These are phyloP conservation scores for Ophiognomonia clavigignenti-juglandacearum DNA, from an alignment of 2,329 filamentous ascomycete species.

Conservation along the genomic window DNA sequence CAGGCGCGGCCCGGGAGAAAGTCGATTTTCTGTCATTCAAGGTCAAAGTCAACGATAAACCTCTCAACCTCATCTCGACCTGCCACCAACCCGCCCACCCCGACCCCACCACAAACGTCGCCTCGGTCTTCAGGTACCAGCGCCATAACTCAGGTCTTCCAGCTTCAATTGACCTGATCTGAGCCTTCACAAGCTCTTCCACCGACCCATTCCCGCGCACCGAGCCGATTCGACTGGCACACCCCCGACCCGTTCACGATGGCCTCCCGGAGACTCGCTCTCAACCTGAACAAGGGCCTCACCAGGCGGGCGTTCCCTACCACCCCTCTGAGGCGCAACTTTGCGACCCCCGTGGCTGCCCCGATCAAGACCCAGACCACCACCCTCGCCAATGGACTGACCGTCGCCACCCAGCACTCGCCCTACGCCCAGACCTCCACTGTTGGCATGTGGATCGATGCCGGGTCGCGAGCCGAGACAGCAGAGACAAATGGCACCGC, in stretches of 20 bases:
- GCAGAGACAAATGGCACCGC: conserved; percentile 98
- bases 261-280: conserved; percentile 95
- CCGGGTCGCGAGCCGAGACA: conserved; percentile 95
- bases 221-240: conserved; percentile 13
- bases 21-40: too few species aligned
- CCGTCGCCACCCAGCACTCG: conserved; percentile 95
- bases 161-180: conserved; percentile 6
- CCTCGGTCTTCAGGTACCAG: conserved; percentile 8
- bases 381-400: conserved; percentile 95
- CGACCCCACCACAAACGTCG: conserved; percentile 1
- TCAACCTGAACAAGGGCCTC: conserved; percentile 87
- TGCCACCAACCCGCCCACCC: background rate
- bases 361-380: conserved; percentile 87
- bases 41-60: too few species aligned
- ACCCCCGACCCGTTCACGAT: conserved; percentile 56
- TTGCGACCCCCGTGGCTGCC: conserved; percentile 74
- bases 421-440: conserved; percentile 98
- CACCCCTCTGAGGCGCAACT: conserved; percentile 75
- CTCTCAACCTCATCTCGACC: conserved; percentile 11
- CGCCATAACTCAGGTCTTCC: conserved; percentile 2
- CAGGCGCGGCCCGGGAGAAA: too few species aligned
- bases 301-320: conserved; percentile 78
- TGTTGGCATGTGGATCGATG: conserved; percentile 98
- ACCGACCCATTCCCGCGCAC: too few species aligned
- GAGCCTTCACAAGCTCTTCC: background rate